Evolutionary conservation across 768 basidiomycete species (phyloP).

Genomic region (Lentinula sp.): DNA sequence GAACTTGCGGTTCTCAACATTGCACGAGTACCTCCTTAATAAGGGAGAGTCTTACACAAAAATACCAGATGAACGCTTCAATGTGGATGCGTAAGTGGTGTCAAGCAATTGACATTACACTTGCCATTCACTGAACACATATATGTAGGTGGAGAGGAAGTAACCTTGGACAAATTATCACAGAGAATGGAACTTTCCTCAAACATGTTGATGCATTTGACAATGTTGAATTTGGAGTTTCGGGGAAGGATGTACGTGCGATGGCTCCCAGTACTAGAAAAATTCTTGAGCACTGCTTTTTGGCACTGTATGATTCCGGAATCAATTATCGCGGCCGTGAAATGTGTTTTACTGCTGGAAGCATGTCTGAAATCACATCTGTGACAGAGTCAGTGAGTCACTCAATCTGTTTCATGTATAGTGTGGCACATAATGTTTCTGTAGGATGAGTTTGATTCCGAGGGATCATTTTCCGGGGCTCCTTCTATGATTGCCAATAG

Average conservation of each 20-base stretch:
- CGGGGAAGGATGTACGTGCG: slow-evolving; percentile 25
- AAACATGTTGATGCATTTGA: slow-evolving; percentile 31
- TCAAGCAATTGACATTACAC: no score
- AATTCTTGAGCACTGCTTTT: slow-evolving; percentile 31
- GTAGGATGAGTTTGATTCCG: slow-evolving; percentile 27
- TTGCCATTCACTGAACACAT: no score
- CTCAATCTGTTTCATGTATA: background rate
- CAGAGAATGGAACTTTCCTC: slow-evolving; percentile 28
- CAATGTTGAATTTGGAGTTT: slow-evolving; percentile 34
- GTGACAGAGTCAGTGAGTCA: slow-evolving; percentile 23
- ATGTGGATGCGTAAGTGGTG: no score
- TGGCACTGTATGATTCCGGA: slow-evolving; percentile 40
- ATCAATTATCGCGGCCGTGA: slow-evolving; percentile 38
- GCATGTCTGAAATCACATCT: slow-evolving; percentile 15
- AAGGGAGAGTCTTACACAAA: no score
- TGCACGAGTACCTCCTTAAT: no score
- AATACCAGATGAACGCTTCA: no score
- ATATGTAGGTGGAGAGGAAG: slow-evolving; percentile 19
- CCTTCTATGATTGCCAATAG: slow-evolving; percentile 33
- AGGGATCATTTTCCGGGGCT: slow-evolving; percentile 22
- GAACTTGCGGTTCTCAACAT: no score
- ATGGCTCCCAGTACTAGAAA: slow-evolving; percentile 29
- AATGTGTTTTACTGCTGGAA: slow-evolving; percentile 34
- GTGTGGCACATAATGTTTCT: background rate
- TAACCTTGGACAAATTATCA: slow-evolving; percentile 20